Conservation (phyloP, 192 early-diverging fungal species). For the Linnemannia hyalina region DNA sequence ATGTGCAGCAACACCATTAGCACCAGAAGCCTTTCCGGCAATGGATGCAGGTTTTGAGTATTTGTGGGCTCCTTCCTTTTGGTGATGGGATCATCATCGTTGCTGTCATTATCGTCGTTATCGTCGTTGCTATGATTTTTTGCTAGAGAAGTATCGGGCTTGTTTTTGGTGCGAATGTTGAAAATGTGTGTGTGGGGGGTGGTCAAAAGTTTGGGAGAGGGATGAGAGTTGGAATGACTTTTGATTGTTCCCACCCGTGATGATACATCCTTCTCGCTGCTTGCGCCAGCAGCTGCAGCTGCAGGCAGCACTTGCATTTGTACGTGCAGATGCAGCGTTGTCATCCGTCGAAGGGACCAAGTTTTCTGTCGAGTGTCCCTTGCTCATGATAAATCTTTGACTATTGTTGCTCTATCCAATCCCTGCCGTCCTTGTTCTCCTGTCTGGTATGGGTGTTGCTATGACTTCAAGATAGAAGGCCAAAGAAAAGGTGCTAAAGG, state of each 20-base stretch:
- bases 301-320: background rate
- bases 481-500: background rate
- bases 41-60: conserved; percentile 41
- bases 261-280: background rate
- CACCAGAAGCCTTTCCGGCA: conserved; percentile 58
- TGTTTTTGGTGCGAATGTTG: background rate
- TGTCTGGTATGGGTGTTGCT: background rate
- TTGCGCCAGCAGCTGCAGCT: background rate
- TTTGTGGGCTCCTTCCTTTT: background rate
- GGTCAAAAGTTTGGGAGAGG: background rate
- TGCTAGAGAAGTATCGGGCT: background rate
- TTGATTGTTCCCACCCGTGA: background rate
- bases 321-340: background rate
- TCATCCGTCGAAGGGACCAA: background rate
- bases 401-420: background rate
- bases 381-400: background rate
- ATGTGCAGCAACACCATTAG: conserved; percentile 22
- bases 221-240: background rate
- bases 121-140: background rate
- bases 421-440: background rate
- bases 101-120: conserved; percentile 32
- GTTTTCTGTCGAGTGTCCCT: background rate
- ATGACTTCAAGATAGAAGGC: background rate
- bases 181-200: background rate
- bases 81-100: background rate